phyloP scores from a whole-genome alignment of 164 flowering plant genomes.

The Cinnamomum micranthum region DNA sequence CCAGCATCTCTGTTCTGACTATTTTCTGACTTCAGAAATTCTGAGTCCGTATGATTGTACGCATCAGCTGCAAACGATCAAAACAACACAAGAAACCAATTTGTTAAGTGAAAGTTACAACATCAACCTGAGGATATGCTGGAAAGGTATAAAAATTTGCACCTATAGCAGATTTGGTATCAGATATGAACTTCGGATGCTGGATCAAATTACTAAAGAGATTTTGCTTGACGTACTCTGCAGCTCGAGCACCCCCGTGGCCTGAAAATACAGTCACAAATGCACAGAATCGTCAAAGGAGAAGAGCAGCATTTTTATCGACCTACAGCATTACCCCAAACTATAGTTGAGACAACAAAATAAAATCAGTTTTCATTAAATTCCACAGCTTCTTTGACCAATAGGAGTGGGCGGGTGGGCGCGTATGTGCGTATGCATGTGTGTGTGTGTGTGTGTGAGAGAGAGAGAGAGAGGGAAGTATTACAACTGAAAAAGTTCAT shows the following conservation, averaged over 20 bases:
- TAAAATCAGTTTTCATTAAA: background rate
- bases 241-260: slow-evolving; percentile 98
- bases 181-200: slow-evolving; percentile 94
- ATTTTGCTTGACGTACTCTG: slow-evolving; percentile 91
- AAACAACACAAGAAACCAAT: background rate
- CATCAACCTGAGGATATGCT: background rate
- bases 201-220: slow-evolving; percentile 90
- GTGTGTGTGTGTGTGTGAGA: background rate
- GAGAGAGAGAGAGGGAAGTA: background rate
- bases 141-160: slow-evolving; percentile 3
- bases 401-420: background rate
- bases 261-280: slow-evolving; percentile 38
- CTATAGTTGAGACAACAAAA: background rate
- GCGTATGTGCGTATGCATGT: background rate
- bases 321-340: background rate
- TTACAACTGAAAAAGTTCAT: background rate
- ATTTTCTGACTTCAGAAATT: slow-evolving; percentile 82
- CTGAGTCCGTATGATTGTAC: slow-evolving; percentile 88
- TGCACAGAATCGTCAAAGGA: background rate
- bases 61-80: slow-evolving; percentile 70
- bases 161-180: slow-evolving; percentile 96
- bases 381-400: background rate
- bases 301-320: background rate
- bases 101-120: background rate
- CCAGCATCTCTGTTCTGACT: slow-evolving; percentile 95